phyloP scores from a whole-genome alignment of 306 rosid species.

The Cicer judaicum region DNA sequence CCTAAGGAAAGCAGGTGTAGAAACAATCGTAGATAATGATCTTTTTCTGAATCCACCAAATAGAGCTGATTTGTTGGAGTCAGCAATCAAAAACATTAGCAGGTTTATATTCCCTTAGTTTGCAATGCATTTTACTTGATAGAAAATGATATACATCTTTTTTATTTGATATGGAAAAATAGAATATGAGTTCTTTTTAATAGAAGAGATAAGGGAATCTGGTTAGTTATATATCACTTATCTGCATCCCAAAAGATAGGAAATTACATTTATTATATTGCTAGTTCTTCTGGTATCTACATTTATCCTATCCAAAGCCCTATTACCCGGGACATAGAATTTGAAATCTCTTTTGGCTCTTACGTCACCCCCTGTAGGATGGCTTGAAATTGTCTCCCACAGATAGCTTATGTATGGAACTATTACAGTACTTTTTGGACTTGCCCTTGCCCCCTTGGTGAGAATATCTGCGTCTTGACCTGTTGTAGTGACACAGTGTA shows the following conservation, averaged over 20 bases:
- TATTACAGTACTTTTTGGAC: neutral
- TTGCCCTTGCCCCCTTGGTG: neutral
- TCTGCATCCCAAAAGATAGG: slow-evolving; percentile 4
- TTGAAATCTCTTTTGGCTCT: slow-evolving; percentile 20
- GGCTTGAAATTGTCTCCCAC: neutral
- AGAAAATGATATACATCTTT: neutral
- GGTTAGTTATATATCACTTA: neutral
- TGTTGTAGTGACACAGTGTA: neutral
- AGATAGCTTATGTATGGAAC: neutral
- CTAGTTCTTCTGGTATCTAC: neutral
- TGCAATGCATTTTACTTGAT: slow-evolving; percentile 12
- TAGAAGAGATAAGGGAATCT: slow-evolving; percentile 13
- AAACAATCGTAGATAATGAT: slow-evolving; percentile 75
- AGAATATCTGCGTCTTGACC: neutral
- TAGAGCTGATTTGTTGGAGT: slow-evolving; percentile 87
- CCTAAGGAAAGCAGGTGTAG: slow-evolving; percentile 94
- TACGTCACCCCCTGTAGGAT: neutral
- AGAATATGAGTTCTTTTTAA: neutral
- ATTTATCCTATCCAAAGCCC: slow-evolving; percentile 15
- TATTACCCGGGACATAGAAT: slow-evolving; percentile 18
- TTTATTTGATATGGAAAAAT: slow-evolving; percentile 16
- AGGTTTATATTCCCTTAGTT: slow-evolving; percentile 59
- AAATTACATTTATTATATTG: slow-evolving; percentile 9
- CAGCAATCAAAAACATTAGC: slow-evolving; percentile 82
- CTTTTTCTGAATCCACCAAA: slow-evolving; percentile 76